Conservation (phyloP, 208 protist species). For the Trypanosoma mega region DNA sequence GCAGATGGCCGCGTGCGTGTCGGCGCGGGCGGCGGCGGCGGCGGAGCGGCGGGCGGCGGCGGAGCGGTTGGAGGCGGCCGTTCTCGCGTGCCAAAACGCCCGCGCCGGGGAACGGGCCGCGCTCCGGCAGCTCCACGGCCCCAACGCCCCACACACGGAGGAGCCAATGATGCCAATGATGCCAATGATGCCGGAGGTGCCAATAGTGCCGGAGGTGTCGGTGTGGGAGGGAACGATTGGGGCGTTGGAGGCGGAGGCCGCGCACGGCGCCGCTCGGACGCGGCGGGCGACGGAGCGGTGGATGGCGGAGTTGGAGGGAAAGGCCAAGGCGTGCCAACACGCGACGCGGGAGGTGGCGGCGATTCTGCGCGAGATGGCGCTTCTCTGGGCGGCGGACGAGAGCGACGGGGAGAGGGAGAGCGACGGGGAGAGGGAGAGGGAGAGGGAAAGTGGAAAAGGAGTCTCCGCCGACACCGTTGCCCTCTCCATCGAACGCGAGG, state of each 20-base stretch:
- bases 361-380: slow-evolving; percentile 5
- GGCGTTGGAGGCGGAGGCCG: neutral
- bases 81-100: too few species aligned
- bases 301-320: neutral
- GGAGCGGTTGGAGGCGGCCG: slow-evolving; percentile 1
- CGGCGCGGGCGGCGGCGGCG: too few species aligned
- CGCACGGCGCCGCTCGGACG: neutral
- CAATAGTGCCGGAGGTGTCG: neutral
- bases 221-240: slow-evolving; percentile 2
- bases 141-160: neutral
- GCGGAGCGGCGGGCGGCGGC: slow-evolving; percentile 13
- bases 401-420: neutral
- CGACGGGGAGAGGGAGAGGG: neutral
- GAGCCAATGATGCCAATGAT: neutral
- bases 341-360: neutral
- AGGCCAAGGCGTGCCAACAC: neutral
- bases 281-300: neutral
- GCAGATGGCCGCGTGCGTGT: slow-evolving; percentile 8
- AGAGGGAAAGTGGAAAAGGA: neutral
- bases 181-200: neutral
- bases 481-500: too few species aligned
- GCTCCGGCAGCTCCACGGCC: neutral
- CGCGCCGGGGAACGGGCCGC: too few species aligned
- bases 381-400: slow-evolving; percentile 1
- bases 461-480: too few species aligned